Conservation (phyloP, 1,139 yeast genomes). For the Taphrina confusa region DNA sequence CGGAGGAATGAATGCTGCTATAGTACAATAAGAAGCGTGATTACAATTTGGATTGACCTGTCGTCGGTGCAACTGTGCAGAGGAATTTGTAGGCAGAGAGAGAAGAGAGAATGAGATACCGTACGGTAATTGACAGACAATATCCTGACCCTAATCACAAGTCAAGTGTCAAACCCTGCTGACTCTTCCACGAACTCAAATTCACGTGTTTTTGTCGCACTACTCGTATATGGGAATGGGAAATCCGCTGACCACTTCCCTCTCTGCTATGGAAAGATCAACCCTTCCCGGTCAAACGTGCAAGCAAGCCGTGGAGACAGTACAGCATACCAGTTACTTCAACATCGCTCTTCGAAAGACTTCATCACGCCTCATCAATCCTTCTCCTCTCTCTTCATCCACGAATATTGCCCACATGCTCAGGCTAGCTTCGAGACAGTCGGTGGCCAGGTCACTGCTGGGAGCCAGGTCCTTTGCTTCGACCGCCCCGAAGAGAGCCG, state of each 20-base stretch:
- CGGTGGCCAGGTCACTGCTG: slow-evolving; percentile 16
- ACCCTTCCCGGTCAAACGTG: not conserved
- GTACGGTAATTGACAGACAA: too few species aligned
- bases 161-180: slow-evolving; percentile 7
- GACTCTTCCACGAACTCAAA: not conserved
- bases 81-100: not conserved
- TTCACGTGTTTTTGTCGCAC: too few species aligned
- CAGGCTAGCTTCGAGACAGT: slow-evolving; percentile 27
- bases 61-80: not conserved
- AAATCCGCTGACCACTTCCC: slow-evolving; percentile 2
- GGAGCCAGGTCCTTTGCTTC: slow-evolving; percentile 43
- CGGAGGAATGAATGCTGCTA: slow-evolving; percentile 6
- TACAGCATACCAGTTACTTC: not conserved
- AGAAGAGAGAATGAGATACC: too few species aligned
- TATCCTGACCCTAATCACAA: too few species aligned
- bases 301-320: too few species aligned
- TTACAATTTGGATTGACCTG: slow-evolving; percentile 22
- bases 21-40: slow-evolving; percentile 30
- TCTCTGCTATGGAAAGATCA: not conserved
- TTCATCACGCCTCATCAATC: not conserved
- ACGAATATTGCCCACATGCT: not conserved
- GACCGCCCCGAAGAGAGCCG: slow-evolving; percentile 49
- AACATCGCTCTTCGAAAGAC: not conserved
- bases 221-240: too few species aligned
- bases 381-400: not conserved